Evolutionary conservation across 768 basidiomycete species (phyloP).

Genomic region (Sutorius australiensis): DNA sequence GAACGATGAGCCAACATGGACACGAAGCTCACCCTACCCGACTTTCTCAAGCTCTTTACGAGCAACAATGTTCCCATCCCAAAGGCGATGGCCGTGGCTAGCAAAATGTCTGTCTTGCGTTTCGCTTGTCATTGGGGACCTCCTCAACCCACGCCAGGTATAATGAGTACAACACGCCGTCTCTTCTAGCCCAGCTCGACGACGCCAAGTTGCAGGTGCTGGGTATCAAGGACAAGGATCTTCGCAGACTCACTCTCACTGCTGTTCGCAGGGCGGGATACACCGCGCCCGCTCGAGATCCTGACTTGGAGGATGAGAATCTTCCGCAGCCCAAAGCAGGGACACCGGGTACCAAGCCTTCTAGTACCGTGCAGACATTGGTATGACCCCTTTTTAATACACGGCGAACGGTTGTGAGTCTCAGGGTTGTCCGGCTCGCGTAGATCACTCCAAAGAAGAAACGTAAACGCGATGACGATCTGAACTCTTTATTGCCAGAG

Average conservation of each 20-base stretch:
- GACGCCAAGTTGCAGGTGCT: slow-evolving; percentile 54
- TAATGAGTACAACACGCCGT: slow-evolving; percentile 62
- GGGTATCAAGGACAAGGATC: slow-evolving; percentile 63
- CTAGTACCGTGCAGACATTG: slow-evolving; percentile 27
- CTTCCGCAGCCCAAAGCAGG: neutral
- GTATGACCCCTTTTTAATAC: slow-evolving; percentile 23
- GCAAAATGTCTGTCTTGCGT: slow-evolving; percentile 54
- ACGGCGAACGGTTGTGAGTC: neutral
- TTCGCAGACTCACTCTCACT: slow-evolving; percentile 54
- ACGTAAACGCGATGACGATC: slow-evolving; percentile 37
- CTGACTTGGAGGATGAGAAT: slow-evolving; percentile 13
- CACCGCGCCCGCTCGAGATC: slow-evolving; percentile 21
- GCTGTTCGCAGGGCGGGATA: slow-evolving; percentile 68
- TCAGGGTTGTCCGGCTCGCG: neutral
- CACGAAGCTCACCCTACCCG: slow-evolving; percentile 55
- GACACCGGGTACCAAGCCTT: slow-evolving; percentile 9
- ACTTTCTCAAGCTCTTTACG: slow-evolving; percentile 65
- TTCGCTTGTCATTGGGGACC: neutral
- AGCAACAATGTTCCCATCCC: slow-evolving; percentile 51
- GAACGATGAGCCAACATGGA: slow-evolving; percentile 11
- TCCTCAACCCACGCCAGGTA: slow-evolving; percentile 47
- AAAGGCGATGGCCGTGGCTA: slow-evolving; percentile 67
- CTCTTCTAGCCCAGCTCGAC: slow-evolving; percentile 53
- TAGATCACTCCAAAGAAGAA: slow-evolving; percentile 55
- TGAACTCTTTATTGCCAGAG: slow-evolving; percentile 58